A percentile compares a stretch with the other conserved stretches of the same genome.
Conservation (phyloP, 1,284 basidiomycete genomes). For the Irpex rosettiformis region DNA sequence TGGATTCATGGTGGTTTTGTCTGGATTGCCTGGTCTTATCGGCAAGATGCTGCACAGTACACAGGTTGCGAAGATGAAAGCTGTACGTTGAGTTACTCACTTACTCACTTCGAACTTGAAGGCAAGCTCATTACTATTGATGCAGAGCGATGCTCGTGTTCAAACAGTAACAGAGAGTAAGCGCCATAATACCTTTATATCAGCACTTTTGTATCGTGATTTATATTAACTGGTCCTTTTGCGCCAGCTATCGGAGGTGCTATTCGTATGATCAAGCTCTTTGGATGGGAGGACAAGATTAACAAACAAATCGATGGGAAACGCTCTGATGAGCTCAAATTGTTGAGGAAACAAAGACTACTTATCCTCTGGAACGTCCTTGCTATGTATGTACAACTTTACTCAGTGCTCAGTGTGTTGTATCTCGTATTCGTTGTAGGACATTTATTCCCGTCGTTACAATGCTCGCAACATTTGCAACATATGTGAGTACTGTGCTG, state of each 20-base stretch:
- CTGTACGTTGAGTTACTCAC: neutral
- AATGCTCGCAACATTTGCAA: slow-evolving; percentile 65
- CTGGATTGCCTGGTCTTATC: slow-evolving; percentile 47
- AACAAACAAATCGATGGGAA: slow-evolving; percentile 41
- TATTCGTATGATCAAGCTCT: slow-evolving; percentile 57
- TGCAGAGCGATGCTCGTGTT: slow-evolving; percentile 45
- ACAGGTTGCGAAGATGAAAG: slow-evolving; percentile 32
- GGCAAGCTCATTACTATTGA: neutral
- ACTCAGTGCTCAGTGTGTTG: neutral
- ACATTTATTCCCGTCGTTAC: slow-evolving; percentile 61
- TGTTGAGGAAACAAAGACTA: slow-evolving; percentile 38
- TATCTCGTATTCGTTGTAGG: slow-evolving; percentile 23
- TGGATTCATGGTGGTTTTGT: slow-evolving; percentile 45
- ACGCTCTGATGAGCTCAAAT: slow-evolving; percentile 50
- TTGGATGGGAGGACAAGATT: slow-evolving; percentile 53
- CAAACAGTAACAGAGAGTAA: slow-evolving; percentile 44
- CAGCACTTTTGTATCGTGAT: too few species aligned
- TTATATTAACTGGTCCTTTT: too few species aligned
- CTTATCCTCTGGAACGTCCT: slow-evolving; percentile 27
- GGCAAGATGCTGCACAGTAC: slow-evolving; percentile 28
- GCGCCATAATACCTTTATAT: too few species aligned
- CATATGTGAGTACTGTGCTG: slow-evolving; percentile 35
- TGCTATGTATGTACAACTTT: neutral
- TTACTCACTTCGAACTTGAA: neutral
- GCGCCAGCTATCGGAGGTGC: slow-evolving; percentile 30